Evolutionary conservation across 306 rosid genomes (phyloP).

Genomic region (Begonia masoniana): DNA sequence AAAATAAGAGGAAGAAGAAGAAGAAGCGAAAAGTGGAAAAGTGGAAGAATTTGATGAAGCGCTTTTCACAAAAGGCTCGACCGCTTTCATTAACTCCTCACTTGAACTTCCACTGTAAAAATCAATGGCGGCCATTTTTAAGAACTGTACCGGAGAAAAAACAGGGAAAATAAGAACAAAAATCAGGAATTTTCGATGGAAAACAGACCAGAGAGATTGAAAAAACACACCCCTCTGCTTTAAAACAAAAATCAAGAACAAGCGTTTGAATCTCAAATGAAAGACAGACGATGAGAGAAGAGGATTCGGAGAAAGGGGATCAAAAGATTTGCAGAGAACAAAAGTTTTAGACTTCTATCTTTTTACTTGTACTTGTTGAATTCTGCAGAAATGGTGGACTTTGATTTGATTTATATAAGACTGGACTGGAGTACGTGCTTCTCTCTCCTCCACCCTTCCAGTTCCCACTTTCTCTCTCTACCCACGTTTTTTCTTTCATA

Average conservation of each 20-base stretch:
- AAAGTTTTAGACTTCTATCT: not conserved
- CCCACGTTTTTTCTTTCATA: constrained; percentile 5
- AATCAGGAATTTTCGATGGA: not conserved
- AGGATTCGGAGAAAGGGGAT: constrained; percentile 23
- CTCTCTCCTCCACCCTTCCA: not conserved
- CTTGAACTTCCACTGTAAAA: constrained; percentile 19
- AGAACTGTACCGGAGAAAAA: not conserved
- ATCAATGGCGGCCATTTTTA: constrained; percentile 23
- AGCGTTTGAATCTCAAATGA: not conserved
- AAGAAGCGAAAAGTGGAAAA: constrained; percentile 2
- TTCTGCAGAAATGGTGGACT: not conserved
- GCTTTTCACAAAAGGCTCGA: constrained; percentile 55
- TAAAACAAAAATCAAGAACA: not conserved
- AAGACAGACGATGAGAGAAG: constrained; percentile 28
- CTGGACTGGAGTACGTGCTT: constrained; percentile 3
- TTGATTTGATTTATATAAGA: constrained; percentile 22
- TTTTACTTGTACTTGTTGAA: not conserved
- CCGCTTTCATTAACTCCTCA: constrained; percentile 69
- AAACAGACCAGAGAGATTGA: constrained; percentile 11
- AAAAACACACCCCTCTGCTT: constrained; percentile 21
- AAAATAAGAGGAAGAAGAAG: constrained; percentile 9
- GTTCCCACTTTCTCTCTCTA: constrained; percentile 4
- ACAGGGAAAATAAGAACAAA: not conserved
- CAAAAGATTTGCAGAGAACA: not conserved
- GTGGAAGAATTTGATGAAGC: constrained; percentile 20